phyloP scores from a whole-genome alignment of 805 yeast genomes.

The Yamadazyma akitaensis region DNA sequence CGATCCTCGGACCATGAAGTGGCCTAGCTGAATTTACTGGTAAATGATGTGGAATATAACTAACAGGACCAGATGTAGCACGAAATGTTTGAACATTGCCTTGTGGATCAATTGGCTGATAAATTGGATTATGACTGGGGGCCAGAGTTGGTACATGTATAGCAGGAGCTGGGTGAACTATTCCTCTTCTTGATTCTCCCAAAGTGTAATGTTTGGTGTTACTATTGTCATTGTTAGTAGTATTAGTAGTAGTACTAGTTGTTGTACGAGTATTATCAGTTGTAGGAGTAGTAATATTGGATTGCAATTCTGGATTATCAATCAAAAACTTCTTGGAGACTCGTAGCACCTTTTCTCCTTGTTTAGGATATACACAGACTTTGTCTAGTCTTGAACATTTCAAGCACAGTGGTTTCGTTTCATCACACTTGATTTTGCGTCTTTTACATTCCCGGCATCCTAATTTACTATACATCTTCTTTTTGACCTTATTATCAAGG shows the following conservation, averaged over 20 bases:
- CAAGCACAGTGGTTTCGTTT: slow-evolving; percentile 33
- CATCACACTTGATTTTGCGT: slow-evolving; percentile 43
- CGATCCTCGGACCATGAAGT: not conserved
- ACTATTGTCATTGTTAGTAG: not conserved
- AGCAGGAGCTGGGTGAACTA: not conserved
- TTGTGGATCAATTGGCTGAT: not conserved
- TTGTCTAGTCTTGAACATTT: slow-evolving; percentile 34
- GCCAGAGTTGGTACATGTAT: not conserved
- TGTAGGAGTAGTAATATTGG: too few relatives aligned
- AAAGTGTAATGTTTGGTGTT: not conserved
- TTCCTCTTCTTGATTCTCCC: not conserved
- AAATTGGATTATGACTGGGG: not conserved
- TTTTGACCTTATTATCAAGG: slow-evolving; percentile 11
- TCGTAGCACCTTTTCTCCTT: slow-evolving; percentile 35
- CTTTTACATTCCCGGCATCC: slow-evolving; percentile 43
- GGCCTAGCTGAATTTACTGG: not conserved
- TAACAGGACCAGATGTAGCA: not conserved
- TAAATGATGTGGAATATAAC: not conserved
- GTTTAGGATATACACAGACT: slow-evolving; percentile 33
- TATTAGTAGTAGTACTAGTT: not conserved
- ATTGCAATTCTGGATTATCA: slow-evolving; percentile 6
- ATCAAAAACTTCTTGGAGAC: slow-evolving; percentile 19
- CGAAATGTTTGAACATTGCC: not conserved
- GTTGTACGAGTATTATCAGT: too few relatives aligned
- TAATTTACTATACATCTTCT: slow-evolving; percentile 29